Evolutionary conservation across 129 eudicot species (phyloP), one percentile per base, ranked within the genome.

Genomic region (Apium graveolens): DNA sequence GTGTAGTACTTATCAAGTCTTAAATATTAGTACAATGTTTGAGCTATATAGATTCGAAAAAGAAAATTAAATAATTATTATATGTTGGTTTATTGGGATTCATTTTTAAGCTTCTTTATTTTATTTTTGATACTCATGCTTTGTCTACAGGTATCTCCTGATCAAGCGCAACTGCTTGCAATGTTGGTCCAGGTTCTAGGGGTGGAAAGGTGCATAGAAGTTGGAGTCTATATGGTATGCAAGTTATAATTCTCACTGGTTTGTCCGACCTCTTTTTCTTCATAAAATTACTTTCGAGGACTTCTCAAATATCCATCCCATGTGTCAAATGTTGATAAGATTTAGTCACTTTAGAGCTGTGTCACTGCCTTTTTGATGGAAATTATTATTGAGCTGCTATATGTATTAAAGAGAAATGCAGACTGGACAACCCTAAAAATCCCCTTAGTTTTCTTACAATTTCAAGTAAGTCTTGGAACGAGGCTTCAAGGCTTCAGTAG

Each of bases 161-260:
- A 94, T 91, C 98, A 94, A 85, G 98, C 97, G 39, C 98, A 94
- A 69, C 89, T 91, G 65, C 96, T 90, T 75, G 96, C 94, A 51
- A 91, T 94, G 97, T 97, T 94, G 73, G 98, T 91, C 31, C 93
- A 91, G 80, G 85, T 90, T 82, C 90, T 90, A n/a, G 98, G 96
- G 80, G 97, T 96, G 17, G 74, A 84, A 55, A 85, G 85, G 84
- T 94, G 97, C 84, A 90, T 94, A 45, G 98, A 91, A 90, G 89
- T 94, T 76, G 98, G 98, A 42, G 96, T 90, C 31, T 91, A 88
- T 82, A 91, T 96, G 32, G 97, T 92, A 88, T 5, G 92, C 77
- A 16, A n/a, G 5, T 45, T 57, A 18, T 48, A 76, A 32, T 42
- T 37, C 17, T 43, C 39, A 60, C 31, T 26, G 24, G 29, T 34